phyloP scores from a whole-genome alignment of 2,329 filamentous ascomycete genomes.

The Arachnomyces sp. region DNA sequence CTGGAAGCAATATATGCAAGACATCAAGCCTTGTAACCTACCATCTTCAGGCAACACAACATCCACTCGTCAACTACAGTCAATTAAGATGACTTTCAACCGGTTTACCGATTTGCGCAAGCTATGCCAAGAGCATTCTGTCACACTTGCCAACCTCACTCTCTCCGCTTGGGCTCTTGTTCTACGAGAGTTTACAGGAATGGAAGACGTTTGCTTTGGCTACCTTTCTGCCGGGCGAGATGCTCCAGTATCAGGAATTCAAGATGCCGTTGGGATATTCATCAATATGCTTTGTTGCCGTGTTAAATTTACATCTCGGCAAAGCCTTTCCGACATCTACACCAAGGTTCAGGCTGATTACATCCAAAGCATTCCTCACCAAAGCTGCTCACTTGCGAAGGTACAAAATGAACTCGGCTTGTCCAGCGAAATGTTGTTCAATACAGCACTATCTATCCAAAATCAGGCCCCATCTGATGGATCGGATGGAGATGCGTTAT shows the following conservation, averaged over 20 bases:
- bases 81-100: slow-evolving; percentile 8
- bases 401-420: slow-evolving; percentile 12
- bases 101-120: slow-evolving; percentile 8
- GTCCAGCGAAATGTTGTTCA: slow-evolving; percentile 10
- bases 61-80: slow-evolving; percentile 2
- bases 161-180: slow-evolving; percentile 48
- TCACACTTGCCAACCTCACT: slow-evolving; percentile 44
- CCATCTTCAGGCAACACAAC: slow-evolving; percentile 14
- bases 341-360: slow-evolving; percentile 11
- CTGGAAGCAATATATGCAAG: slow-evolving; percentile 33
- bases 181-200: slow-evolving; percentile 41
- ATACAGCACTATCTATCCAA: slow-evolving; percentile 14
- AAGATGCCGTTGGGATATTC: slow-evolving; percentile 17
- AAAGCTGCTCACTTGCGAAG: slow-evolving; percentile 12
- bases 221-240: slow-evolving; percentile 17
- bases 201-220: slow-evolving; percentile 23
- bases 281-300: slow-evolving; percentile 17
- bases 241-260: slow-evolving; percentile 12
- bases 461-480: slow-evolving; percentile 10
- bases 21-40: slow-evolving; percentile 35
- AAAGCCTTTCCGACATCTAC: slow-evolving; percentile 7
- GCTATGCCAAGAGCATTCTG: slow-evolving; percentile 9
- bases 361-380: slow-evolving; percentile 11
- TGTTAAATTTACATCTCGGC: slow-evolving; percentile 7
- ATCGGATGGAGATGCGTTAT: slow-evolving; percentile 8